A percentile compares a stretch with the other conserved stretches of the same genome.
Evolutionary conservation across 345 rosid genomes (phyloP).

Genomic region (Sapria himalayana): DNA sequence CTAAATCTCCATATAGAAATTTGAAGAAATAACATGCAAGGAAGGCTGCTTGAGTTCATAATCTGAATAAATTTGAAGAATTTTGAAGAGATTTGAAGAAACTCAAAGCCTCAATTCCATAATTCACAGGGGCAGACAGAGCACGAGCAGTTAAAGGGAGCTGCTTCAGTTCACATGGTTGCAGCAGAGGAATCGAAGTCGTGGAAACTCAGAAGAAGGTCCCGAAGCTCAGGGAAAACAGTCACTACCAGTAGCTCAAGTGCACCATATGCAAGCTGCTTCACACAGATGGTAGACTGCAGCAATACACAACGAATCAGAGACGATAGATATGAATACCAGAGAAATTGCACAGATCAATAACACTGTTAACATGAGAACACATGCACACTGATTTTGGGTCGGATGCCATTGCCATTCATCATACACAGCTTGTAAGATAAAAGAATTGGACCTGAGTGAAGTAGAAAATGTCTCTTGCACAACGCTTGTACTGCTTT

Average conservation of each 20-base stretch:
- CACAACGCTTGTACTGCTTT: conserved; percentile 83
- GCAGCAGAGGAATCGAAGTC: too few relatives aligned
- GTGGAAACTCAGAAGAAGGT: conserved; percentile 42
- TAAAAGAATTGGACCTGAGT: conserved; percentile 41
- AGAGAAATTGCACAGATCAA: not conserved
- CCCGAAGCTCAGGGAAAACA: conserved; percentile 73
- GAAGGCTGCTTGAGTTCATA: too few relatives aligned
- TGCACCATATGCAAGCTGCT: conserved; percentile 65
- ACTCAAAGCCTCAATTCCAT: too few relatives aligned
- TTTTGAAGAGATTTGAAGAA: too few relatives aligned
- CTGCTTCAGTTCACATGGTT: too few relatives aligned
- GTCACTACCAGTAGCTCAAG: conserved; percentile 53
- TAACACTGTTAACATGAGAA: not conserved
- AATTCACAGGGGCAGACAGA: too few relatives aligned
- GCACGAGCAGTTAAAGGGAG: too few relatives aligned
- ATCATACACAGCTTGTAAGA: not conserved
- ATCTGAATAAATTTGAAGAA: too few relatives aligned
- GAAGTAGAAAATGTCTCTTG: conserved; percentile 80
- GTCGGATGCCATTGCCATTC: too few relatives aligned
- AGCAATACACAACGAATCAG: not conserved
- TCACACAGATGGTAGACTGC: conserved; percentile 82
- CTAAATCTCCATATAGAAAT: too few relatives aligned
- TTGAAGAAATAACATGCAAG: too few relatives aligned
- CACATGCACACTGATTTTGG: too few relatives aligned
- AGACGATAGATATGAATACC: not conserved